phyloP scores from a whole-genome alignment of 768 basidiomycete genomes.

The Serendipita sp. region DNA sequence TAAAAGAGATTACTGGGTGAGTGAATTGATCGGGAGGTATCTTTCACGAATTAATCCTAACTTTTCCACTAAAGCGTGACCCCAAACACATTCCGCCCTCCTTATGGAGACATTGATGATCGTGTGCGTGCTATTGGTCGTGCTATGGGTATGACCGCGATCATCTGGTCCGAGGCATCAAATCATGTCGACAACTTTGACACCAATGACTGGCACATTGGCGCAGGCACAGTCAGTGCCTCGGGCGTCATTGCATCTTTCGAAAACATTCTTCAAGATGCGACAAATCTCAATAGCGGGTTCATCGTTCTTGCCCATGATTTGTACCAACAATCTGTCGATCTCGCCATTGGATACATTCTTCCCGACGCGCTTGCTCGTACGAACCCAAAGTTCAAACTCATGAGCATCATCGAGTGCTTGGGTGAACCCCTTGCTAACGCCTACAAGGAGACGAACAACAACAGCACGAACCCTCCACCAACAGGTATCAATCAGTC shows the following conservation, averaged over 20 bases:
- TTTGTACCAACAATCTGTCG: slow-evolving; percentile 69
- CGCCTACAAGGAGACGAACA: slow-evolving; percentile 70
- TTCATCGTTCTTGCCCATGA: slow-evolving; percentile 82
- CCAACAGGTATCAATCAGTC: not conserved
- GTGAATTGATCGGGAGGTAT: slow-evolving; percentile 13
- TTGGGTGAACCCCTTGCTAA: slow-evolving; percentile 38
- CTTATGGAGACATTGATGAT: slow-evolving; percentile 70
- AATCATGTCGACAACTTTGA: slow-evolving; percentile 39
- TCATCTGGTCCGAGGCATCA: slow-evolving; percentile 57
- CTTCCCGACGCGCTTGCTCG: slow-evolving; percentile 58
- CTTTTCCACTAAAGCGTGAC: slow-evolving; percentile 29
- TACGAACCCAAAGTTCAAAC: slow-evolving; percentile 47
- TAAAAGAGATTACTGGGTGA: slow-evolving; percentile 54
- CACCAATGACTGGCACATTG: slow-evolving; percentile 69
- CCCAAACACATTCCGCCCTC: slow-evolving; percentile 66
- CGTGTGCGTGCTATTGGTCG: slow-evolving; percentile 70
- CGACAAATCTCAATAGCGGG: slow-evolving; percentile 41
- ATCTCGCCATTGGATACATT: slow-evolving; percentile 75
- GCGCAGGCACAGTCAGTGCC: slow-evolving; percentile 41
- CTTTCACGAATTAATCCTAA: not conserved
- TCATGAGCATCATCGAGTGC: slow-evolving; percentile 59
- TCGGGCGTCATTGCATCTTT: slow-evolving; percentile 45
- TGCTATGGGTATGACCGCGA: slow-evolving; percentile 69
- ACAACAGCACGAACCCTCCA: slow-evolving; percentile 30
- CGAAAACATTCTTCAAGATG: slow-evolving; percentile 53